phyloP scores from a whole-genome alignment of 306 rosid genomes.

The Carpinus viminea region DNA sequence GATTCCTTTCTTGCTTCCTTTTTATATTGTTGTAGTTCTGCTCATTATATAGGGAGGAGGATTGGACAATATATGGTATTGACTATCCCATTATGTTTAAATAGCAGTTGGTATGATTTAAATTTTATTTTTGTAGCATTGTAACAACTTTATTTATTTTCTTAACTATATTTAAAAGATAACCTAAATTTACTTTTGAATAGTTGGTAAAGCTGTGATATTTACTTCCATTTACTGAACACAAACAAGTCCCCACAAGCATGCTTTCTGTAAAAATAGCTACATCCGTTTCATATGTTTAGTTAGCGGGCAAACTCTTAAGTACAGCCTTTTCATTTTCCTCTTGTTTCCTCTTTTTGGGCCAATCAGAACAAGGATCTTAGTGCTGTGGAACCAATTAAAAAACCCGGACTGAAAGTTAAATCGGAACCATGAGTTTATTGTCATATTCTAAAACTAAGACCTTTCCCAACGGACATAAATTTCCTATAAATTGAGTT shows the following conservation, averaged over 20 bases:
- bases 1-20: constrained; percentile 12
- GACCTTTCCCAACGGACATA: background rate
- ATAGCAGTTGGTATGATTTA: background rate
- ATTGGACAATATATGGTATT: background rate
- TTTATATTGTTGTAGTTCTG: background rate
- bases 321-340: background rate
- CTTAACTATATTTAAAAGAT: background rate
- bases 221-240: background rate
- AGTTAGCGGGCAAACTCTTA: background rate
- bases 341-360: background rate
- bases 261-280: background rate
- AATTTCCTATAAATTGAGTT: too few species aligned
- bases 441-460: background rate
- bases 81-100: background rate
- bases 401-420: background rate
- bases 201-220: background rate
- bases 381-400: background rate
- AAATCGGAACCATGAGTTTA: background rate
- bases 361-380: background rate
- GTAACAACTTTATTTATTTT: background rate
- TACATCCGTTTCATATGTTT: background rate
- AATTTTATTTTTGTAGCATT: background rate
- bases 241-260: background rate
- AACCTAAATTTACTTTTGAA: background rate
- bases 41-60: background rate